Conservation (phyloP, 169 alveolate genomes). For the Eimeria falciformis region DNA sequence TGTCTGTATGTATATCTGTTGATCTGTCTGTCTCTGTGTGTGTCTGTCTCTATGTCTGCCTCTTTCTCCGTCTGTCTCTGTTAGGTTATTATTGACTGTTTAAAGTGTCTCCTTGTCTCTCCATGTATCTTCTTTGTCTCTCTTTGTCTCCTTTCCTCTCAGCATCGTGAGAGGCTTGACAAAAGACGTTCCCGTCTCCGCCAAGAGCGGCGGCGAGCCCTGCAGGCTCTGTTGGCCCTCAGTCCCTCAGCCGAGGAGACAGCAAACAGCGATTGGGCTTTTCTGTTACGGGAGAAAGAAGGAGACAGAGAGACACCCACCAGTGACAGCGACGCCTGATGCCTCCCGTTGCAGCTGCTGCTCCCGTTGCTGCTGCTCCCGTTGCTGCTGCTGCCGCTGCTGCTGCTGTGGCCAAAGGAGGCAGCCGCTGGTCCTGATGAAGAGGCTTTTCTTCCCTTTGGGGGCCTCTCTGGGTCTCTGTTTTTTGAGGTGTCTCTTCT, state of each 20-base stretch:
- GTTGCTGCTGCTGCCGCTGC: neutral
- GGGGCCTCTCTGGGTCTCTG: neutral
- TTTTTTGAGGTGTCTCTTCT: neutral
- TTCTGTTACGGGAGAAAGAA: neutral
- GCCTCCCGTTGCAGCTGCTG: neutral
- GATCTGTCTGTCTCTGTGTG: too few species aligned
- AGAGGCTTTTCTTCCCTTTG: too few species aligned
- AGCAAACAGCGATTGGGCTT: neutral
- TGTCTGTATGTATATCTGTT: too few species aligned
- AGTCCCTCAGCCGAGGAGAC: neutral
- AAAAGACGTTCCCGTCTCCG: neutral
- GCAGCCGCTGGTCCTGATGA: neutral
- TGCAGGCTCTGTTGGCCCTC: neutral
- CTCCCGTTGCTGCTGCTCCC: neutral
- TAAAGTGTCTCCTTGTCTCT: neutral
- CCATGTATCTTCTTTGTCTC: neutral
- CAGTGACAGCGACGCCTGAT: neutral
- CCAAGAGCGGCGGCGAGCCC: conserved; percentile 2
- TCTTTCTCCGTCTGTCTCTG: too few species aligned
- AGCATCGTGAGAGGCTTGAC: neutral
- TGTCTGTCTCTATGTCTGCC: too few species aligned
- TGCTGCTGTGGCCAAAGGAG: neutral
- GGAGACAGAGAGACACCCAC: neutral
- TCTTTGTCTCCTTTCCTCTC: neutral
- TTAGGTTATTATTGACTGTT: too few species aligned